Base-by-base conservation (phyloP, 139 green algal species). In the Volvox reticuliferus region DNA sequence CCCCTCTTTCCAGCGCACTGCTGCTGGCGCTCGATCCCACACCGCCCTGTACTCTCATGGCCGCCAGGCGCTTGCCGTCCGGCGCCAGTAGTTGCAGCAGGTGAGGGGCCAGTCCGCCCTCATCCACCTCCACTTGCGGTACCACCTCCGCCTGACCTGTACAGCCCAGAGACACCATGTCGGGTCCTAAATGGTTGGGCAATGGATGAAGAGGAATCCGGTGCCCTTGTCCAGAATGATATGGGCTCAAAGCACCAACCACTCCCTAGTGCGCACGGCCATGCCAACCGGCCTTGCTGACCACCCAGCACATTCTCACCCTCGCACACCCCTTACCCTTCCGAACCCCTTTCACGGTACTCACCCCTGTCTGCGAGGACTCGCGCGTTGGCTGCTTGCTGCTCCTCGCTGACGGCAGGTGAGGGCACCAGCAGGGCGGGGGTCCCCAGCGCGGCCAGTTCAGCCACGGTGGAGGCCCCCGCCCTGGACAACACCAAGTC, bases 341-440 rank as follows among this genome's bases (percentile, higher is more conserved):
- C 44, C 44, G 44, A 9, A 55, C 9, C 9, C 44, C 44, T 55
- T n/a, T 55, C 44, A 55, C 44, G 5, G 44, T 55, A 62, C 75
- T 24, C 76, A 91, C 87, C 87, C 13, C 6, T 19, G 17, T 67
- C 76, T 1, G 24, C 76, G n/a, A 91, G 76, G 24, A 79, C 61
- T 16, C 67, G 24, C 5, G 87, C 87, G 76, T 91, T 91, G 33
- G 87, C 87, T 20, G 61, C 18, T 75, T 91, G 87, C 17, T 68
- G 87, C 76, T 86, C 61, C 87, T 91, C 87, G 33, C 26, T 50
- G 13, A 79, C 33, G 5, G 87, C 87, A 1, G 87, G 87, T 12
- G 87, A 91, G 33, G 87, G 87, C 55, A 91, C 76, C 76, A 91
- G 76, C 76, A 91, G 1, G 13, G 61, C 19, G 33, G 76, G 87